phyloP scores from a whole-genome alignment of 2,329 filamentous ascomycete species.

The Aspergillus tanneri region DNA sequence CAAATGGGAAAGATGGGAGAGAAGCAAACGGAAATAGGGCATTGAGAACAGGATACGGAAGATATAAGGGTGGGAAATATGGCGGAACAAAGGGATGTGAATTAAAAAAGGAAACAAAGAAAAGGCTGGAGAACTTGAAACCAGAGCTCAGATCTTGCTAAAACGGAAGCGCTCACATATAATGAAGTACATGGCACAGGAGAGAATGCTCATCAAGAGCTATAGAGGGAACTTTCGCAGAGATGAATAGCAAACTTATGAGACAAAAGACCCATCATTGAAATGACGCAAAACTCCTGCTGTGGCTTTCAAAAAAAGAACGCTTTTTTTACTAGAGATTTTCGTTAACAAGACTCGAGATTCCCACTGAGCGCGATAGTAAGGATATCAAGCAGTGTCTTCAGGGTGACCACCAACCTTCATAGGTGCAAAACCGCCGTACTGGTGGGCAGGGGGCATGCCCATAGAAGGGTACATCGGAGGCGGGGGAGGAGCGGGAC shows the following conservation, averaged over 20 bases:
- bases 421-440: conserved; percentile 64
- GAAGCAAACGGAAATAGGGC: conserved; percentile 12
- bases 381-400: conserved; percentile 16
- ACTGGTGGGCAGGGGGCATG: conserved; percentile 63
- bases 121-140: conserved; percentile 23
- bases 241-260: conserved; percentile 41
- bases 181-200: conserved; percentile 43
- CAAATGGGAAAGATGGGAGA: conserved; percentile 15
- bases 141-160: conserved; percentile 38
- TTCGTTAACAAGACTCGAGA: conserved; percentile 17
- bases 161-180: conserved; percentile 42
- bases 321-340: conserved; percentile 35
- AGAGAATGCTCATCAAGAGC: conserved; percentile 47
- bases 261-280: conserved; percentile 43
- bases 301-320: conserved; percentile 44
- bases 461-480: conserved; percentile 71
- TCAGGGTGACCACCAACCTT: conserved; percentile 52
- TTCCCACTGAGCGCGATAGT: conserved; percentile 9
- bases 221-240: conserved; percentile 39
- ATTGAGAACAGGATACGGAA: neutral
- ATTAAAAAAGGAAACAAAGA: conserved; percentile 15
- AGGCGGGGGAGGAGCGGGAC: conserved; percentile 76
- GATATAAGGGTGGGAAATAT: neutral
- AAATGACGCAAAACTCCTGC: conserved; percentile 46
- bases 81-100: conserved; percentile 15